Evolutionary conservation across 176 grass and related monocot genomes (phyloP).

Genomic region (Oryza brachyantha): DNA sequence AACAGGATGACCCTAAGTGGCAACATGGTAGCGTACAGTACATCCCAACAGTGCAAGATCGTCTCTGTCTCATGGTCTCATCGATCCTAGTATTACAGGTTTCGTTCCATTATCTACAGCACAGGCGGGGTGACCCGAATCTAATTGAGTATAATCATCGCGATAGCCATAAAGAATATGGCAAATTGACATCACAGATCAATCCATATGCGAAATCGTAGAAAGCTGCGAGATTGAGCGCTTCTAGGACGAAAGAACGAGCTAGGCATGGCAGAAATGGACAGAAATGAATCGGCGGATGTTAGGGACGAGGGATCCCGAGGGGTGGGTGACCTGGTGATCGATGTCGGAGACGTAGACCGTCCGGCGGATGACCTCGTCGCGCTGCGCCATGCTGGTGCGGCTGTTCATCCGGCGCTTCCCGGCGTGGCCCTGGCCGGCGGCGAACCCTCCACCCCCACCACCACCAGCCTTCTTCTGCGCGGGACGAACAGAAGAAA

Average conservation of each 20-base stretch:
- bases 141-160: constrained; percentile 6
- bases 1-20: constrained; percentile 35
- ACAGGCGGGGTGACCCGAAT: constrained; percentile 6
- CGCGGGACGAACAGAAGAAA: constrained; percentile 11
- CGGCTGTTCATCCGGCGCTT: constrained; percentile 78
- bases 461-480: constrained; percentile 58
- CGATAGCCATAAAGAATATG: neutral
- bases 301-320: constrained; percentile 22
- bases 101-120: neutral
- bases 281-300: neutral
- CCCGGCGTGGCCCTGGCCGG: constrained; percentile 45
- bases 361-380: constrained; percentile 85
- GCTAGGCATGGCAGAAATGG: neutral
- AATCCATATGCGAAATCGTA: neutral
- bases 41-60: constrained; percentile 10
- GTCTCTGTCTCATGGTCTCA: constrained; percentile 2
- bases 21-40: neutral
- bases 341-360: constrained; percentile 98
- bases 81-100: neutral
- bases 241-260: neutral
- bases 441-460: neutral
- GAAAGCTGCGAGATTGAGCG: neutral
- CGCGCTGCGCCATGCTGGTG: constrained; percentile 85
- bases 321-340: constrained; percentile 68
- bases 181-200: neutral